A percentile compares a stretch with the other conserved stretches of the same genome.
Conservation (phyloP, 495 filamentous ascomycete genomes). For the Annulohypoxylon stygium region DNA sequence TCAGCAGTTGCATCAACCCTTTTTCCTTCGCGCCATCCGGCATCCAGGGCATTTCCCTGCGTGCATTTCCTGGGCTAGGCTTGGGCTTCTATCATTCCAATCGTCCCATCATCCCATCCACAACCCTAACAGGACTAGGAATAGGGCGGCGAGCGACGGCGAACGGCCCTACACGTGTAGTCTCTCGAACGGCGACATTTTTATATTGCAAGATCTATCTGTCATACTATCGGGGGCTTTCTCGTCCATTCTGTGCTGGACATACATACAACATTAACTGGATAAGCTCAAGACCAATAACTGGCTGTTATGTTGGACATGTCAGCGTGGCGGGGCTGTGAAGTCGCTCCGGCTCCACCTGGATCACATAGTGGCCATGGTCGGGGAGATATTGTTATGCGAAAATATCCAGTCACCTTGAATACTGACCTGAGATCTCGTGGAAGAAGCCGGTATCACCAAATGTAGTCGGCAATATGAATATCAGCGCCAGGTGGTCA, state of each 20-base stretch:
- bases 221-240: constrained; percentile 42
- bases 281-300: constrained; percentile 34
- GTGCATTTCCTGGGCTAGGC: constrained; percentile 29
- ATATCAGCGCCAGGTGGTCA: constrained; percentile 13
- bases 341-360: constrained; percentile 42
- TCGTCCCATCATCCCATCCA: constrained; percentile 39
- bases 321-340: constrained; percentile 49
- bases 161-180: constrained; percentile 42
- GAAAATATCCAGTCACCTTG: constrained; percentile 32
- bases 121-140: constrained; percentile 4
- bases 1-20: constrained; percentile 38
- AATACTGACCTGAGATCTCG: constrained; percentile 18
- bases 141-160: constrained; percentile 32
- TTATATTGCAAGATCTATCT: constrained; percentile 30
- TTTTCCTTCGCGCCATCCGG: constrained; percentile 17
- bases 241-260: constrained; percentile 45
- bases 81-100: constrained; percentile 41
- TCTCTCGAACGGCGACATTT: constrained; percentile 42
- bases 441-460: constrained; percentile 20
- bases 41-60: constrained; percentile 29
- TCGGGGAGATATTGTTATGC: constrained; percentile 38
- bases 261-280: constrained; percentile 34
- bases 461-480: constrained; percentile 31
- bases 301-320: constrained; percentile 43
- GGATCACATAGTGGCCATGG: constrained; percentile 32